Conservation (phyloP, 139 green algal species). For the Chlorella sorokiniana region DNA sequence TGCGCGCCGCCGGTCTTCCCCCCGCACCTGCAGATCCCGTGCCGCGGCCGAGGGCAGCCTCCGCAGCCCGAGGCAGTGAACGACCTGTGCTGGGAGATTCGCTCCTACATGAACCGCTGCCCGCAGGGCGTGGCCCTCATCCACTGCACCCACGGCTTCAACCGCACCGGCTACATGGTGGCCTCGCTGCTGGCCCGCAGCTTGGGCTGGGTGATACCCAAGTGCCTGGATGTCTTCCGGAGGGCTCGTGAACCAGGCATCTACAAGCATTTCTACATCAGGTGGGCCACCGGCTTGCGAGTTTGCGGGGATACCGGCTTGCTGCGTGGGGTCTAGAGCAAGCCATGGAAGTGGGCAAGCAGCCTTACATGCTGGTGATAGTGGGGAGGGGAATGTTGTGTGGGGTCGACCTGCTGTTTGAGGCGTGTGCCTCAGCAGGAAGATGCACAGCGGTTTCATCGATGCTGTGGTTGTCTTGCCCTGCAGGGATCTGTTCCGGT, state of each 20-base stretch:
- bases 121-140: conserved; percentile 63
- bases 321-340: not conserved
- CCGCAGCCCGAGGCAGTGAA: conserved; percentile 84
- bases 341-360: not conserved
- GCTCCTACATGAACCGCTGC: conserved; percentile 25
- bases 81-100: conserved; percentile 74
- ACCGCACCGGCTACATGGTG: conserved; percentile 90
- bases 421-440: too few species aligned
- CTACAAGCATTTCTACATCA: conserved; percentile 97
- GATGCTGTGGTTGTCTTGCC: too few species aligned
- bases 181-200: conserved; percentile 60
- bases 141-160: conserved; percentile 99
- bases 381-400: too few species aligned
- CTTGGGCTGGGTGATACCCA: conserved; percentile 44
- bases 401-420: too few species aligned
- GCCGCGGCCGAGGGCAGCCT: conserved; percentile 71
- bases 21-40: conserved; percentile 69
- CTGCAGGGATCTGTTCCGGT: conserved; percentile 77
- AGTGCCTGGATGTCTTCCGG: conserved; percentile 74
- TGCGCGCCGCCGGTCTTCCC: not conserved
- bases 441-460: not conserved
- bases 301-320: not conserved
- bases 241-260: conserved; percentile 86
- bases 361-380: too few species aligned
- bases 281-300: not conserved